These are phyloP conservation scores for Luvunga scandens DNA, from an alignment of 345 rosid genomes.

Conservation along the genomic window DNA sequence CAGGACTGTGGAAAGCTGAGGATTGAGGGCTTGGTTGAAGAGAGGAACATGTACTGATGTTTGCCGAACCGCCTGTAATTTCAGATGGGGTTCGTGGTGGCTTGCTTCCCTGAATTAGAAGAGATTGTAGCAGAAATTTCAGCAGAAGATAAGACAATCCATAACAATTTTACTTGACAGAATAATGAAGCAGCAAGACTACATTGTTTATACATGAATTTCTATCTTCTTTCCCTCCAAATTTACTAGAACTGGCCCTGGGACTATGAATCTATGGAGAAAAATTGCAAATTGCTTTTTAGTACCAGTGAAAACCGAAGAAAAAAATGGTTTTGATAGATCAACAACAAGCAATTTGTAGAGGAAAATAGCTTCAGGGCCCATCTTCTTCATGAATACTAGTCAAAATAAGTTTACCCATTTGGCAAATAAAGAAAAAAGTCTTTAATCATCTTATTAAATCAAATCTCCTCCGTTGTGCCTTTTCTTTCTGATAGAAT, in stretches of 20 bases:
- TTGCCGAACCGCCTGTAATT: slow-evolving; percentile 37
- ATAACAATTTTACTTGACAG: background rate
- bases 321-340: background rate
- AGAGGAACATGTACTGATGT: slow-evolving; percentile 67
- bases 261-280: background rate
- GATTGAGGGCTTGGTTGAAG: slow-evolving; percentile 82
- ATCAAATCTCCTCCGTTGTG: background rate
- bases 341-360: background rate
- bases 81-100: slow-evolving; percentile 54
- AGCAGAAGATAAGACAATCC: background rate
- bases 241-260: background rate
- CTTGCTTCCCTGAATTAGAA: slow-evolving; percentile 65
- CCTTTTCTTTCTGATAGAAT: background rate
- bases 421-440: background rate
- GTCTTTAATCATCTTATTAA: background rate
- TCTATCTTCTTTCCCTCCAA: background rate
- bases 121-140: slow-evolving; percentile 6
- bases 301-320: background rate
- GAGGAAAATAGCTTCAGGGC: background rate
- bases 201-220: background rate
- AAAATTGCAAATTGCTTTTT: background rate
- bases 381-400: background rate
- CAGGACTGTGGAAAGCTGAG: slow-evolving; percentile 70
- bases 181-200: background rate
- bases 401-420: background rate